Conservation (phyloP, 306 rosid species). For the Erythrophleum fordii region DNA sequence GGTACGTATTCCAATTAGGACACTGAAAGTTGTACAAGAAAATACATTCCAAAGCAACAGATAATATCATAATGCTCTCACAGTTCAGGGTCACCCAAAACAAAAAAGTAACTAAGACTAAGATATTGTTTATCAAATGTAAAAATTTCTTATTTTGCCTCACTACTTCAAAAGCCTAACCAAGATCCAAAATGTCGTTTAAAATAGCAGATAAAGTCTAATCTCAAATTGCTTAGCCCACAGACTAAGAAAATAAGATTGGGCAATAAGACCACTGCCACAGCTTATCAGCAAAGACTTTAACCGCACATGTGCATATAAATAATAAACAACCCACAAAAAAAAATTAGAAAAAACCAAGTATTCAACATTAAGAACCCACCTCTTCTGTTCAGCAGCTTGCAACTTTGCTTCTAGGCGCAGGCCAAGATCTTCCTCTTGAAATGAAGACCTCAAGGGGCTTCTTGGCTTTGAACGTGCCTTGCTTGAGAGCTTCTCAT, state of each 20-base stretch:
- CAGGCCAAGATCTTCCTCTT: constrained; percentile 81
- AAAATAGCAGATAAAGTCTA: background rate
- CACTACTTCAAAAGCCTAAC: background rate
- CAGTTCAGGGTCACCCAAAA: background rate
- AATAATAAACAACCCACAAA: too few relatives aligned
- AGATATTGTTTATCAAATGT: background rate
- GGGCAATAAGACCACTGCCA: constrained; percentile 17
- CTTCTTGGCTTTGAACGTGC: constrained; percentile 89
- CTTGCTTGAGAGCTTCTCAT: constrained; percentile 80
- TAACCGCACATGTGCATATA: background rate
- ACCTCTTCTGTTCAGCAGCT: constrained; percentile 97
- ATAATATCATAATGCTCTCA: background rate
- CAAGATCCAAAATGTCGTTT: background rate
- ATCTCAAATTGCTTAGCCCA: background rate
- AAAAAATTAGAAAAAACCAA: background rate
- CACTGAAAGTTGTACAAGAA: background rate
- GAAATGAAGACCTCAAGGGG: constrained; percentile 68
- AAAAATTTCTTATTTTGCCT: background rate
- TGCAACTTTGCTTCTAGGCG: constrained; percentile 90
- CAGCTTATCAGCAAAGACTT: background rate
- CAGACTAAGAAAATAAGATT: background rate
- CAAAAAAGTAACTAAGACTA: background rate
- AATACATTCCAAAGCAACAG: constrained; percentile 7
- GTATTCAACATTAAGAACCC: background rate
- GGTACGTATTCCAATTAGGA: background rate